phyloP scores from a whole-genome alignment of 1,284 basidiomycete genomes.

The Vanrija humicola region DNA sequence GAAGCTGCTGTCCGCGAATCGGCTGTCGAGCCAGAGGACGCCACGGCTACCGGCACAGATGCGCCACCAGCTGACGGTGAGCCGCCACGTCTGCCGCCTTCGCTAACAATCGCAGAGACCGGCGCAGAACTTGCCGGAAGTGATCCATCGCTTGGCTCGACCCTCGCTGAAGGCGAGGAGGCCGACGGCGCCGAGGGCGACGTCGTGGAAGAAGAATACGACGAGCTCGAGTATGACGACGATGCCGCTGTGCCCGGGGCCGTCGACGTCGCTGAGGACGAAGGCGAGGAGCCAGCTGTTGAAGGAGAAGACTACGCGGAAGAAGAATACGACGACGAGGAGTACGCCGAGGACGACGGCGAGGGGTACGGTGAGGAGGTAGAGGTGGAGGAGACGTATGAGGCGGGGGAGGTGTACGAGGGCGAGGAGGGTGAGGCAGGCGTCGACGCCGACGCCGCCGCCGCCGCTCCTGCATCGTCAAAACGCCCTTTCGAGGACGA shows the following conservation, averaged over 20 bases:
- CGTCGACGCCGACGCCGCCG: neutral
- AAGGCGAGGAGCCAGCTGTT: neutral
- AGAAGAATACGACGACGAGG: neutral
- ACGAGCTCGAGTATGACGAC: neutral
- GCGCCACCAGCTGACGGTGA: neutral
- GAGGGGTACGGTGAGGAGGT: neutral
- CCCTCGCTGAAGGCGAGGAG: neutral
- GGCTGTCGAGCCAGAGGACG: neutral
- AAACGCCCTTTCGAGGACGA: conserved; percentile 9
- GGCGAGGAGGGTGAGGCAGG: neutral
- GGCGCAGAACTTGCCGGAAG: no score
- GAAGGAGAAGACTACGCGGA: neutral
- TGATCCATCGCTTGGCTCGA: conserved; percentile 1
- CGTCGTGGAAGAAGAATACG: neutral
- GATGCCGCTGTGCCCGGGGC: neutral
- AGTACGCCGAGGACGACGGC: neutral
- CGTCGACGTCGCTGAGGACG: neutral
- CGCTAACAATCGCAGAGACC: no score
- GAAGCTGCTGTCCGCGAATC: conserved; percentile 10
- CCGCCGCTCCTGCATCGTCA: neutral
- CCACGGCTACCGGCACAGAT: neutral
- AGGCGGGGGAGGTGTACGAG: neutral
- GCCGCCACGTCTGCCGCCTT: no score
- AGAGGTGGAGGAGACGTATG: neutral
- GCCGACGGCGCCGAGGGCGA: neutral